Conservation (phyloP, 345 rosid genomes). For the Bruguiera sexangula region DNA sequence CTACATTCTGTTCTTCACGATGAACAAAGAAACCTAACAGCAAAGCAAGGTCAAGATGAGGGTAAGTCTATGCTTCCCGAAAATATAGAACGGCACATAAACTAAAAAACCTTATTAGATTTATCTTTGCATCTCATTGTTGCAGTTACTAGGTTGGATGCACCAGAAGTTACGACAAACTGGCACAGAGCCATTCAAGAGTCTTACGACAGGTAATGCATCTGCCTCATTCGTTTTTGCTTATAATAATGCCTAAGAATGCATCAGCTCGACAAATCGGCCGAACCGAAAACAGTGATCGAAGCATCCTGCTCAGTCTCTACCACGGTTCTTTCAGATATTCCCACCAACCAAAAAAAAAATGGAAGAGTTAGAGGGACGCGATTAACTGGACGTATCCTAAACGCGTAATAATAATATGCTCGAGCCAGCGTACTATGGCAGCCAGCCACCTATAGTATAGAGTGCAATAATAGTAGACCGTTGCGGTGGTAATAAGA, state of each 20-base stretch:
- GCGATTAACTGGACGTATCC: too few species aligned
- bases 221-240: conserved; percentile 21
- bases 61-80: conserved; percentile 42
- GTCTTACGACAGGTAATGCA: conserved; percentile 54
- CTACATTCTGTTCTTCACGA: conserved; percentile 26
- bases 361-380: too few species aligned
- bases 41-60: conserved; percentile 50
- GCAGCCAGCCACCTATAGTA: too few species aligned
- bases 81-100: conserved; percentile 14
- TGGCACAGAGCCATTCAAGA: conserved; percentile 53
- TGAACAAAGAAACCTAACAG: conserved; percentile 31
- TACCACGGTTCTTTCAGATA: too few species aligned
- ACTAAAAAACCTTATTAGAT: conserved; percentile 24
- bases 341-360: too few species aligned
- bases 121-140: conserved; percentile 33
- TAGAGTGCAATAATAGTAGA: too few species aligned
- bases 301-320: too few species aligned
- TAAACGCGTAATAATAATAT: too few species aligned
- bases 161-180: conserved; percentile 50
- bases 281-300: too few species aligned
- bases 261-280: neutral
- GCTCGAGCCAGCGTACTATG: too few species aligned
- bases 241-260: conserved; percentile 7
- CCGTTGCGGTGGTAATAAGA: too few species aligned
- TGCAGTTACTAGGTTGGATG: conserved; percentile 86